phyloP scores from a whole-genome alignment of 2,329 filamentous ascomycete species.

The Stemphylium beticola region DNA sequence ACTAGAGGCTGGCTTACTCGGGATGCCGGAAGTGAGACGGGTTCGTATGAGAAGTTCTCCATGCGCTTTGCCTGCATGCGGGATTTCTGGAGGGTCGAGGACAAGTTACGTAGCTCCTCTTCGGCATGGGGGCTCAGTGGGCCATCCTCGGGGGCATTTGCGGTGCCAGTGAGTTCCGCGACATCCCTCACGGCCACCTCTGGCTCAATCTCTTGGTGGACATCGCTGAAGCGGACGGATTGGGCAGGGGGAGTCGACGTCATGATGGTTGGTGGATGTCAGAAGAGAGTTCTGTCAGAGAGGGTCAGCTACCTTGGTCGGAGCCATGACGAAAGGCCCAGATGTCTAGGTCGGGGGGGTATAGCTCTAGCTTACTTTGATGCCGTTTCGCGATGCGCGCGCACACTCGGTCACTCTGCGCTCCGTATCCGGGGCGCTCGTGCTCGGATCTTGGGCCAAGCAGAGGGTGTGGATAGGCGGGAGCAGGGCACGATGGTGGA shows the following conservation, averaged over 20 bases:
- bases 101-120: conserved; percentile 74
- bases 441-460: conserved; percentile 7
- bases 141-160: conserved; percentile 28
- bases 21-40: conserved; percentile 84
- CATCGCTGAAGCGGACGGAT: conserved; percentile 50
- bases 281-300: conserved; percentile 12
- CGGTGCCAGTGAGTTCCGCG: conserved; percentile 35
- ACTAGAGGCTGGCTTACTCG: conserved; percentile 65
- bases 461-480: conserved; percentile 12
- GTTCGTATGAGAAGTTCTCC: conserved; percentile 87
- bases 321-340: conserved; percentile 29
- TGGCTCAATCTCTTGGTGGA: conserved; percentile 49
- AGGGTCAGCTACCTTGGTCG: conserved; percentile 14
- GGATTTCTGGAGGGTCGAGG: conserved; percentile 73
- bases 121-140: conserved; percentile 53
- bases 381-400: conserved; percentile 18
- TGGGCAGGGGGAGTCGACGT: conserved; percentile 30
- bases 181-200: conserved; percentile 40
- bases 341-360: conserved; percentile 19
- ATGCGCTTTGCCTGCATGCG: conserved; percentile 82
- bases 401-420: conserved; percentile 18
- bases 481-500: conserved; percentile 7
- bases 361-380: conserved; percentile 27
- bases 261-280: conserved; percentile 30
- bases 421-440: conserved; percentile 16